Conservation (phyloP, 2,329 filamentous ascomycete species). For the Talaromyces sp. region DNA sequence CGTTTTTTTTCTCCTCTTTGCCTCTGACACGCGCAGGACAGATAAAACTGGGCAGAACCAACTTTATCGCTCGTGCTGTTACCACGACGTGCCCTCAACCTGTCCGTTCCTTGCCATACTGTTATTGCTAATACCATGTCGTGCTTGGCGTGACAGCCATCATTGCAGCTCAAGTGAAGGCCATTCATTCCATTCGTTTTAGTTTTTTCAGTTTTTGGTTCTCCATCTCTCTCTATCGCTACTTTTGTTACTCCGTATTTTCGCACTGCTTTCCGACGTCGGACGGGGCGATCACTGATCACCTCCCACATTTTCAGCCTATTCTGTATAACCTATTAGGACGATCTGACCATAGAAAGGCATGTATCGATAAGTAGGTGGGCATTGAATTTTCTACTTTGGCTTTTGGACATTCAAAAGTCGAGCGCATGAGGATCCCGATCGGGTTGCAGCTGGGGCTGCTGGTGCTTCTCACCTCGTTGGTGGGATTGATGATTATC, state of each 20-base stretch:
- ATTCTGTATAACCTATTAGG: neutral
- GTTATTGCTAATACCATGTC: neutral
- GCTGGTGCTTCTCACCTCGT: conserved; percentile 71
- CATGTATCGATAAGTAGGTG: conserved; percentile 4
- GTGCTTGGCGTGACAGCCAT: neutral
- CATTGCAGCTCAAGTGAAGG: neutral
- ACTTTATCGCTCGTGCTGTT: neutral
- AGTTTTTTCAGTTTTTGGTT: neutral
- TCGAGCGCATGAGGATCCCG: conserved; percentile 68
- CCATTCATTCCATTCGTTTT: neutral
- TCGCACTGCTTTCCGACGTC: neutral
- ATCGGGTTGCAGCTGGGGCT: conserved; percentile 83
- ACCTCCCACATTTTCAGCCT: neutral
- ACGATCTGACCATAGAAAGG: neutral
- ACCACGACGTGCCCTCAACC: neutral
- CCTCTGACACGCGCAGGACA: neutral
- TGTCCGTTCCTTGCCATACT: neutral
- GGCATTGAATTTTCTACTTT: neutral
- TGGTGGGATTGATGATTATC: conserved; percentile 72
- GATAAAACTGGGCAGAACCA: neutral
- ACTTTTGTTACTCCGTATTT: neutral
- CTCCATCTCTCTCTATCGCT: neutral
- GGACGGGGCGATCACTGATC: neutral
- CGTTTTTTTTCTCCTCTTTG: neutral
- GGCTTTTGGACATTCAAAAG: neutral